Conservation (phyloP, 1,139 yeast species). For the Saccharomycopsis hybrid region DNA sequence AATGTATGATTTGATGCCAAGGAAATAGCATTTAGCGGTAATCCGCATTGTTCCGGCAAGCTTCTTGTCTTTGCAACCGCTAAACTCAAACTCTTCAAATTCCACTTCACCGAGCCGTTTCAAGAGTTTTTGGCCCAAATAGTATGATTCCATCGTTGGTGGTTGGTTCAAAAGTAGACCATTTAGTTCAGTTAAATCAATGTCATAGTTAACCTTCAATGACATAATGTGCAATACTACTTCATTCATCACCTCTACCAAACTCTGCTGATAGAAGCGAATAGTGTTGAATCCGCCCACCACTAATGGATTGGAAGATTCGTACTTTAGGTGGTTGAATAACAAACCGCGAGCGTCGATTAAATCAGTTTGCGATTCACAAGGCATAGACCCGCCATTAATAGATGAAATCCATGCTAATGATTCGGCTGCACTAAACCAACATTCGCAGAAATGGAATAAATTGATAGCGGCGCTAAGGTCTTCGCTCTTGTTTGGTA, state of each 20-base stretch:
- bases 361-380: constrained; percentile 1
- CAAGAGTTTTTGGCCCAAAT: constrained; percentile 5
- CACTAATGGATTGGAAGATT: constrained; percentile 8
- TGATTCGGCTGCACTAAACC: constrained; percentile 16
- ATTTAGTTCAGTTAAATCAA: constrained; percentile 10
- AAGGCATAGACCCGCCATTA: constrained; percentile 11
- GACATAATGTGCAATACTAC: constrained; percentile 12
- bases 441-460: constrained; percentile 15
- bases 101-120: neutral
- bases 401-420: constrained; percentile 17
- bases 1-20: constrained; percentile 11
- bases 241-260: constrained; percentile 14
- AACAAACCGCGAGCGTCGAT: constrained; percentile 1
- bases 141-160: constrained; percentile 6
- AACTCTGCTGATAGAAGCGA: constrained; percentile 8
- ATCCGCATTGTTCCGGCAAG: constrained; percentile 10
- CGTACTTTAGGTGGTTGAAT: constrained; percentile 3
- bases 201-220: constrained; percentile 2
- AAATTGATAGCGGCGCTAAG: constrained; percentile 14
- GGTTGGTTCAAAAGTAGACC: constrained; percentile 5
- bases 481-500: neutral
- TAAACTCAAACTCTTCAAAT: neutral
- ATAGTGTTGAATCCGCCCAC: constrained; percentile 13
- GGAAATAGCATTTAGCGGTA: constrained; percentile 8
- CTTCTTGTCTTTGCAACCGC: constrained; percentile 1